These are phyloP conservation scores for Mycena epipterygia DNA, from an alignment of 768 basidiomycete species.

Conservation along the genomic window DNA sequence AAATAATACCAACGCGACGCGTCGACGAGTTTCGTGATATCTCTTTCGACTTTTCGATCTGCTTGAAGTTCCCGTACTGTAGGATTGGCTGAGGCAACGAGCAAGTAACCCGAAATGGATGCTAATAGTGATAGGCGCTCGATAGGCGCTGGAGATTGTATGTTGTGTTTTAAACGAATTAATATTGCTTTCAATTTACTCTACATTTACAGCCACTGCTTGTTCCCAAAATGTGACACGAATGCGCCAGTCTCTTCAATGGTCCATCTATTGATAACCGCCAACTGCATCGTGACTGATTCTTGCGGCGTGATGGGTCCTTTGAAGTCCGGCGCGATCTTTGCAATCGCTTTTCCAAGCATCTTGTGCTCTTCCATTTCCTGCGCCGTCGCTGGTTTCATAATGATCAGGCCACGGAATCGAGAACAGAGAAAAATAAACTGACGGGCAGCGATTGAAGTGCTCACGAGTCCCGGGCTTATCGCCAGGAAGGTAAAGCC, in stretches of 20 bases:
- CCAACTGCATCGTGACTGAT: slow-evolving; percentile 25
- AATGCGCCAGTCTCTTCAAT: slow-evolving; percentile 20
- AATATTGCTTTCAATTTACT: too few relatives aligned
- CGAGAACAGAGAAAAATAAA: background rate
- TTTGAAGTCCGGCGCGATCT: slow-evolving; percentile 17
- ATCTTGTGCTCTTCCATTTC: background rate
- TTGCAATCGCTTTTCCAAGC: background rate
- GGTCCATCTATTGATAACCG: slow-evolving; percentile 13
- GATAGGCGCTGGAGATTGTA: background rate
- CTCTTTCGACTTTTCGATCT: too few relatives aligned
- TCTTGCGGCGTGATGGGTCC: slow-evolving; percentile 24
- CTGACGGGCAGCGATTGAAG: slow-evolving; percentile 26
- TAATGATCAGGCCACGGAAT: background rate
- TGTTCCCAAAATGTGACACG: slow-evolving; percentile 33
- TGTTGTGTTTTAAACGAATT: too few relatives aligned
- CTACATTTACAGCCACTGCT: slow-evolving; percentile 29
- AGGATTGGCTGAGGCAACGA: too few relatives aligned
- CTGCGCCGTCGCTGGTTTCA: background rate
- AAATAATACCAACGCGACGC: background rate
- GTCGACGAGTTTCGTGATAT: background rate
- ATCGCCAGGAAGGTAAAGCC: slow-evolving; percentile 53
- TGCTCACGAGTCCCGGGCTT: slow-evolving; percentile 55
- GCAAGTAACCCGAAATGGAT: background rate
- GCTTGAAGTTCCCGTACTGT: too few relatives aligned
- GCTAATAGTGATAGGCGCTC: background rate